Evolutionary conservation across 108 stramenopile genomes (phyloP).

Genomic region (Pseudonitzschia pungens): DNA sequence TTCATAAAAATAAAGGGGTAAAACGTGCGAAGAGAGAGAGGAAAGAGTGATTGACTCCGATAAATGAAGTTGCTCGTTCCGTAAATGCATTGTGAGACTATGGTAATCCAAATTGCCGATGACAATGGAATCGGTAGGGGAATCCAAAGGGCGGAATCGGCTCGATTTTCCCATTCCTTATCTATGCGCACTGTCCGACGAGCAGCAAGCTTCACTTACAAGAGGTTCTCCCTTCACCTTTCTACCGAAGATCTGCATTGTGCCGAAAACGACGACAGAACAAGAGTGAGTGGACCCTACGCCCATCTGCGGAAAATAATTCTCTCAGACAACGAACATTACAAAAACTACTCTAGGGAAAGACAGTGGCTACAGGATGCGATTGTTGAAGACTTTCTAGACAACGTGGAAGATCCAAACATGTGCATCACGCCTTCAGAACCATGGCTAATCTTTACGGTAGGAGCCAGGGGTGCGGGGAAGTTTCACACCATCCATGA

Average conservation of each 20-base stretch:
- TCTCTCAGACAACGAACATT: conserved; percentile 62
- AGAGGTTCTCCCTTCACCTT: conserved; percentile 23
- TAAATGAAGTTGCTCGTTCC: too few relatives aligned
- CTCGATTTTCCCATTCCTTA: not conserved
- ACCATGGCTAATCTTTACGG: conserved; percentile 83
- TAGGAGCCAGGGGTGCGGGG: conserved; percentile 84
- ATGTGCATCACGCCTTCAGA: conserved; percentile 60
- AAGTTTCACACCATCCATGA: conserved; percentile 70
- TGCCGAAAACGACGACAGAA: conserved; percentile 12
- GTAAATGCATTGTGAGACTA: too few relatives aligned
- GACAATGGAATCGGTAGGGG: too few relatives aligned
- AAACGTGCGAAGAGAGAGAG: too few relatives aligned
- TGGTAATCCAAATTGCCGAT: too few relatives aligned
- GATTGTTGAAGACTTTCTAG: conserved; percentile 55
- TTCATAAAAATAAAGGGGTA: too few relatives aligned
- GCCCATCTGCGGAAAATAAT: conserved; percentile 55
- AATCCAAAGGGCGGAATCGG: not conserved
- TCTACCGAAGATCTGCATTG: conserved; percentile 37
- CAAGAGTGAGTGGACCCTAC: conserved; percentile 61
- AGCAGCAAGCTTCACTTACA: not conserved
- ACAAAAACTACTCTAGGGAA: conserved; percentile 35
- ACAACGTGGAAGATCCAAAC: conserved; percentile 16
- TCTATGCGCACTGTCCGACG: not conserved
- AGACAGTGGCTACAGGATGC: conserved; percentile 88
- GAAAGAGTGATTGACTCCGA: too few relatives aligned